phyloP scores from a whole-genome alignment of 1,139 yeast genomes.

The Scheffersomyces titani region DNA sequence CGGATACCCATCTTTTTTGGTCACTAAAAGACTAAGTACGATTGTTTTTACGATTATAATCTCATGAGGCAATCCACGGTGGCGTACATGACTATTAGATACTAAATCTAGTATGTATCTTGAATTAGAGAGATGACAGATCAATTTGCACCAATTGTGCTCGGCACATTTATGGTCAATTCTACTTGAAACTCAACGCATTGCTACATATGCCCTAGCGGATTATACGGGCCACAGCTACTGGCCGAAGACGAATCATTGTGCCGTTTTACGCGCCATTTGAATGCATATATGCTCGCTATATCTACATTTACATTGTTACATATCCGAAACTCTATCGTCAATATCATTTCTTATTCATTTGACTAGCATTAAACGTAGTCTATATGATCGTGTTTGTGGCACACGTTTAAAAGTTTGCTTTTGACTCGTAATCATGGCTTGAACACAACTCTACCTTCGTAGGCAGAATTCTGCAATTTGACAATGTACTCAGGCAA shows the following conservation, averaged over 20 bases:
- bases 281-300: background rate
- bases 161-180: background rate
- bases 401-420: too few species aligned
- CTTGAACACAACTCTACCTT: conserved; percentile 4
- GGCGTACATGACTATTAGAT: background rate
- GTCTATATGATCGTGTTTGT: background rate
- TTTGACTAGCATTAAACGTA: too few species aligned
- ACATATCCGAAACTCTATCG: background rate
- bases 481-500: conserved; percentile 3
- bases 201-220: background rate
- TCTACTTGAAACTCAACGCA: background rate
- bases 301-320: background rate
- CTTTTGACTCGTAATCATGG: conserved; percentile 1
- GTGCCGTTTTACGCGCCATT: background rate
- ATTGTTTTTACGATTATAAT: background rate
- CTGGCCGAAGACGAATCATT: background rate
- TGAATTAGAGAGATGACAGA: background rate
- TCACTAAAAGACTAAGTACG: background rate
- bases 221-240: background rate
- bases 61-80: background rate
- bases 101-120: background rate
- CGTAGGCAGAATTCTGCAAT: conserved; percentile 2
- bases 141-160: background rate
- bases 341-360: background rate
- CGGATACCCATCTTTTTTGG: background rate